Conservation (phyloP, 495 filamentous ascomycete genomes). For the Poronia punctata region DNA sequence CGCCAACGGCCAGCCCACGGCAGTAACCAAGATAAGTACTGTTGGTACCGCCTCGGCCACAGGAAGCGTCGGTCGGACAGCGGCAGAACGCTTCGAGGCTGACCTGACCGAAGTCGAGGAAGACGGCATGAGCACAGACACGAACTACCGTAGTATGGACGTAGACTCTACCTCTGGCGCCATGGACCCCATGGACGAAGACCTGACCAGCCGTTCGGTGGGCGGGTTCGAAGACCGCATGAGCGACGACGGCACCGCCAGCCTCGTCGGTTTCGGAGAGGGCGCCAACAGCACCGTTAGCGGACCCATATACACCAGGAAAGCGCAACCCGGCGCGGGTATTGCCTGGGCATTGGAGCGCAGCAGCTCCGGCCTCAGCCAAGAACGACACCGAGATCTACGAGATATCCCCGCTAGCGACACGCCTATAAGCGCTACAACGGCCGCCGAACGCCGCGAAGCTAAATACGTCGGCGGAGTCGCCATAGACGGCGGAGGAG, state of each 20-base stretch:
- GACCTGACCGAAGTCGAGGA: constrained; percentile 36
- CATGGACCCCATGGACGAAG: constrained; percentile 36
- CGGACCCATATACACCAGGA: constrained; percentile 59
- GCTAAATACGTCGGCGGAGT: constrained; percentile 42
- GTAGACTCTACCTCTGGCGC: constrained; percentile 30
- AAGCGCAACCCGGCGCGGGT: constrained; percentile 26
- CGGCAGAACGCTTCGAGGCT: constrained; percentile 48
- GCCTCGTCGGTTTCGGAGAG: constrained; percentile 80
- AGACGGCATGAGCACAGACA: constrained; percentile 45
- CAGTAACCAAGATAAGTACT: constrained; percentile 64
- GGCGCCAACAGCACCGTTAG: constrained; percentile 73
- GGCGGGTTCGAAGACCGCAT: constrained; percentile 63
- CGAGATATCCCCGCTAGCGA: constrained; percentile 24
- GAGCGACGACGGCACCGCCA: constrained; percentile 66
- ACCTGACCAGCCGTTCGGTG: constrained; percentile 44
- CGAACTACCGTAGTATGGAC: constrained; percentile 33
- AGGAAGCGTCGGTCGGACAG: constrained; percentile 62
- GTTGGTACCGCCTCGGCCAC: constrained; percentile 71
- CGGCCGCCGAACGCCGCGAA: constrained; percentile 33
- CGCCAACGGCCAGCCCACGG: constrained; percentile 48
- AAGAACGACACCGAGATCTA: constrained; percentile 26
- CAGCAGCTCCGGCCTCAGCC: constrained; percentile 36
- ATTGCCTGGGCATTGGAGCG: constrained; percentile 32
- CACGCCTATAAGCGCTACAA: constrained; percentile 34
- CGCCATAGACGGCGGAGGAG: constrained; percentile 26